These are phyloP conservation scores for Penicillium dipodomyicola DNA, from an alignment of 495 filamentous ascomycete species.

Conservation along the genomic window DNA sequence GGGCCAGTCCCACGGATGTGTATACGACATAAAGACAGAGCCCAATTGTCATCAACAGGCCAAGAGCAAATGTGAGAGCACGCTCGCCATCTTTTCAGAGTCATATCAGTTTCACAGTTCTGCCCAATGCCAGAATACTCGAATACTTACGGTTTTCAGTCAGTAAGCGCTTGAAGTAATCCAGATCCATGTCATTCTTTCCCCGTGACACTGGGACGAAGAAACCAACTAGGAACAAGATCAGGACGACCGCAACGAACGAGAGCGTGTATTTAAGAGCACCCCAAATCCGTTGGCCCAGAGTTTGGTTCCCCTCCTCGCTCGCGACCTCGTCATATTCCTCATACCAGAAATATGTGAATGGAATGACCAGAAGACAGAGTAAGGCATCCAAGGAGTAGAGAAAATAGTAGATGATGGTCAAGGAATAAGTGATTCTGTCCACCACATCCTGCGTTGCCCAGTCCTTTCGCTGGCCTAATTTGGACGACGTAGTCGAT, in stretches of 20 bases:
- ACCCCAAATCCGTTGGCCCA: constrained; percentile 67
- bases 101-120: constrained; percentile 7
- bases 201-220: constrained; percentile 75
- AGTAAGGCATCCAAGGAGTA: constrained; percentile 91
- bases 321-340: constrained; percentile 86
- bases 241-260: constrained; percentile 74
- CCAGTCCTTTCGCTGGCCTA: constrained; percentile 91
- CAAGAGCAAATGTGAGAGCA: constrained; percentile 82
- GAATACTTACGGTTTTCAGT: constrained; percentile 68
- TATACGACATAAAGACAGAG: constrained; percentile 83
- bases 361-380: constrained; percentile 87
- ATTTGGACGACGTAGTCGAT: constrained; percentile 70
- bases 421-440: constrained; percentile 72
- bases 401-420: constrained; percentile 86
- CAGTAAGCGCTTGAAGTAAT: constrained; percentile 86
- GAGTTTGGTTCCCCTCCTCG: constrained; percentile 70
- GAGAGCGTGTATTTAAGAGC: constrained; percentile 87
- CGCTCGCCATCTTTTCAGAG: constrained; percentile 71
- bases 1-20: constrained; percentile 82
- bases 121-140: neutral
- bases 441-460: constrained; percentile 76
- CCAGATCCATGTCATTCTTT: constrained; percentile 66
- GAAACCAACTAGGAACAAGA: constrained; percentile 88
- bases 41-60: constrained; percentile 80
- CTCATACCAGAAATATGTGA: constrained; percentile 98